phyloP scores from a whole-genome alignment of 371 early-diverging fungal species.

The Mucor irregularis region DNA sequence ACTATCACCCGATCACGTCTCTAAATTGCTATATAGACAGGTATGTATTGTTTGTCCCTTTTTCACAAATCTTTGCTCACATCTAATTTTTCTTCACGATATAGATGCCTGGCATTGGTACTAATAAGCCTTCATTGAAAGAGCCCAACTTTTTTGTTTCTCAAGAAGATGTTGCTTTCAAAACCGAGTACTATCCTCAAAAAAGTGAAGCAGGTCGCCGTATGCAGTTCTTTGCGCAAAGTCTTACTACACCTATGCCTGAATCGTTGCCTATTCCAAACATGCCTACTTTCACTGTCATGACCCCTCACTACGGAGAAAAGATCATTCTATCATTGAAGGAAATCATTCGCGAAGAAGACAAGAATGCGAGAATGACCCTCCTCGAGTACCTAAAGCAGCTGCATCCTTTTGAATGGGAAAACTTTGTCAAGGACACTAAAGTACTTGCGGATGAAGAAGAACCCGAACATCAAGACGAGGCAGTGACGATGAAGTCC shows the following conservation, averaged over 20 bases:
- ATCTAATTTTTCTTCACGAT: not conserved
- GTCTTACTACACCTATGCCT: conserved; percentile 82
- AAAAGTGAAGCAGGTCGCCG: conserved; percentile 84
- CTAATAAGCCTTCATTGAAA: conserved; percentile 66
- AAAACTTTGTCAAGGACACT: conserved; percentile 87
- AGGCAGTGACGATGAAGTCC: conserved; percentile 1
- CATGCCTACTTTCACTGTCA: conserved; percentile 87
- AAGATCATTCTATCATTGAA: conserved; percentile 82
- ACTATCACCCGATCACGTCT: conserved; percentile 74
- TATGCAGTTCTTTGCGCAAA: conserved; percentile 88
- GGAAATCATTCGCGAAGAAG: conserved; percentile 84
- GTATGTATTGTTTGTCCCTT: no score
- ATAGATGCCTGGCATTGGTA: conserved; percentile 45
- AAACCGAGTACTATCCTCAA: conserved; percentile 74
- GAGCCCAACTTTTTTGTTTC: conserved; percentile 81
- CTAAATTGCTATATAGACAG: conserved; percentile 77
- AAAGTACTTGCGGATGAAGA: conserved; percentile 75
- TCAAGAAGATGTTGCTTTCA: conserved; percentile 78
- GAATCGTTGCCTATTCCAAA: conserved; percentile 80
- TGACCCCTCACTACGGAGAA: conserved; percentile 88
- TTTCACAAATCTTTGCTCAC: not conserved
- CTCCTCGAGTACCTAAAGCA: conserved; percentile 84
- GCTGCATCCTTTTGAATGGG: conserved; percentile 84
- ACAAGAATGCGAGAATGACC: conserved; percentile 77
- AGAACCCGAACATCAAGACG: not conserved